Evolutionary conservation across 129 eudicot species (phyloP).

Genomic region (Flaveria trinervia): DNA sequence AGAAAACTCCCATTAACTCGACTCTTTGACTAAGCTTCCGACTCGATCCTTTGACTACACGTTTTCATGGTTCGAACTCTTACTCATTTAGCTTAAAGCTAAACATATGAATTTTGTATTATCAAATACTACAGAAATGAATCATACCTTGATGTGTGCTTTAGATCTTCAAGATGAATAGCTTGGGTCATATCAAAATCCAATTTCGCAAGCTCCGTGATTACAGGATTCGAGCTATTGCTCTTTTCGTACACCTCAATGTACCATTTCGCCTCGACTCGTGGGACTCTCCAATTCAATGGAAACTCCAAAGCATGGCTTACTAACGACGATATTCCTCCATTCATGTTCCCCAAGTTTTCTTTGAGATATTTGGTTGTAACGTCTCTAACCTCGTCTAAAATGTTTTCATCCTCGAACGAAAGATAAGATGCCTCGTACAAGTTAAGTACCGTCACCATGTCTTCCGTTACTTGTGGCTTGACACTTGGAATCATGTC

Average conservation of each 20-base stretch:
- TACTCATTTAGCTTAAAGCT: no score
- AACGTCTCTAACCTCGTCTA: slow-evolving; percentile 9
- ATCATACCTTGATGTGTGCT: slow-evolving; percentile 15
- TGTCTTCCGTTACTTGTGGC: not conserved
- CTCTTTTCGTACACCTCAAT: not conserved
- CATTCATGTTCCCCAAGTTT: not conserved
- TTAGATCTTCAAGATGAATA: slow-evolving; percentile 9
- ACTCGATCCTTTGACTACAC: no score
- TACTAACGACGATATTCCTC: not conserved
- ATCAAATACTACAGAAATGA: not conserved
- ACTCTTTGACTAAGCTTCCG: no score
- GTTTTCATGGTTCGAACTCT: not conserved
- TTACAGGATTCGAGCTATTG: not conserved
- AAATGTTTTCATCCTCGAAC: slow-evolving; percentile 8
- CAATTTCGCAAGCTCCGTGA: slow-evolving; percentile 10
- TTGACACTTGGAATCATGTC: not conserved
- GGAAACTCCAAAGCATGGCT: slow-evolving; percentile 19
- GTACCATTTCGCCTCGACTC: slow-evolving; percentile 21
- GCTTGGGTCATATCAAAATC: slow-evolving; percentile 21
- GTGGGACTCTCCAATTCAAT: slow-evolving; percentile 19
- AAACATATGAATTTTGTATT: not conserved
- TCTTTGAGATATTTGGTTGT: slow-evolving; percentile 4
- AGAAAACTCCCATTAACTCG: no score
- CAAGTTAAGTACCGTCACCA: slow-evolving; percentile 17
- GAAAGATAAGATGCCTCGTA: slow-evolving; percentile 26